Conservation (phyloP, 495 filamentous ascomycete genomes). For the Cercophora sp. region DNA sequence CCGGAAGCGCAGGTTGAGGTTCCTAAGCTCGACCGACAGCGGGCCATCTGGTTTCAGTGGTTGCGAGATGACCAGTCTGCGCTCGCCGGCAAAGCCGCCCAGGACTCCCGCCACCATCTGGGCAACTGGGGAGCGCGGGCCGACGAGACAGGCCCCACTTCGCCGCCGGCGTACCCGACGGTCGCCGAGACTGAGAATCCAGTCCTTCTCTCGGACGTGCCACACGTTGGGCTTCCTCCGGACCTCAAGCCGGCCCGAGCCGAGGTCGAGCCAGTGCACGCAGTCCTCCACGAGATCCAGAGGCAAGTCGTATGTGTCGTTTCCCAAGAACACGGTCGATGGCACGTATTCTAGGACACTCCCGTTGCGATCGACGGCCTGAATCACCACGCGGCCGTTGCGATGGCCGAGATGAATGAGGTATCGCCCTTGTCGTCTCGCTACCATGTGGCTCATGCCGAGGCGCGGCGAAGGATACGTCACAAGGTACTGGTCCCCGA, state of each 20-base stretch:
- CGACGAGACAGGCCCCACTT: not conserved
- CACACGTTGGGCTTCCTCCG: conserved; percentile 3
- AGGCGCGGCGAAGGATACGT: not conserved
- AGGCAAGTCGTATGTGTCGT: conserved; percentile 1
- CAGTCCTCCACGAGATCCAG: not conserved
- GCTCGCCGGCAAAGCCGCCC: not conserved
- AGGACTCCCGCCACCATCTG: not conserved
- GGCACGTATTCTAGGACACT: not conserved
- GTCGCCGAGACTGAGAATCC: not conserved
- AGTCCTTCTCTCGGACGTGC: not conserved
- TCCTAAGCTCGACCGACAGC: not conserved
- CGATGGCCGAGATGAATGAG: not conserved
- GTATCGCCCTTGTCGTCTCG: not conserved
- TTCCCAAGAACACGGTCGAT: not conserved
- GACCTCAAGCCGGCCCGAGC: conserved; percentile 5
- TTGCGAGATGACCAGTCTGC: not conserved
- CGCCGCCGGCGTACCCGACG: not conserved
- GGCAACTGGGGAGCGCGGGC: not conserved
- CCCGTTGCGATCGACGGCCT: not conserved
- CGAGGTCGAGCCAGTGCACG: conserved; percentile 1
- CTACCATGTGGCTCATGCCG: not conserved
- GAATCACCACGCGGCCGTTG: not conserved
- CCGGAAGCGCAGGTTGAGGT: not conserved
- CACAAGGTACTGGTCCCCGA: not conserved
- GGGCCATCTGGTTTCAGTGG: not conserved